Evolutionary conservation across 2,329 filamentous ascomycete genomes (phyloP), one percentile per base, ranked within the genome.

Genomic region (Exserohilum turcica): DNA sequence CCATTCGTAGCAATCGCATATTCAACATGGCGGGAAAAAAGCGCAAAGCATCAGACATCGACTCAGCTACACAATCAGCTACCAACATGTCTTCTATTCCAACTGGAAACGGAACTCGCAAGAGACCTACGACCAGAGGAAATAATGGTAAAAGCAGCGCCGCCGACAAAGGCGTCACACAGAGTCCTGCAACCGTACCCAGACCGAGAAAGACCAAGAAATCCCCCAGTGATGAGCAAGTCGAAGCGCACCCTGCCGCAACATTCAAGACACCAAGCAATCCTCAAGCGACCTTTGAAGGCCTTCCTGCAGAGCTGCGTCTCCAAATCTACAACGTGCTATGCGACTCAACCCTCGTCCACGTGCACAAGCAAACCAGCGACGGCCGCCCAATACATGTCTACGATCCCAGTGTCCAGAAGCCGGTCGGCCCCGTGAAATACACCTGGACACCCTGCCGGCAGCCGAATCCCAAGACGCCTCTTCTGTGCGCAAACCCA

Each of bases 401-500:
- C 7, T 24, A 5, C 4, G 21, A n/a, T n/a, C n/a, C n/a, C n/a
- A n/a, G n/a, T n/a, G n/a, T n/a, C n/a, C n/a, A n/a, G n/a, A n/a
- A n/a, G n/a, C n/a, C n/a, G n/a, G n/a, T 13, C 18, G 10, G 18
- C 19, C 10, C 3, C 4, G 13, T n/a, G 4, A 37, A 37, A 6
- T 37, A 12, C 18, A 5, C 9, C 2, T 37, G 35, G 35, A 37
- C 35, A 6, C 49, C 56, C 3, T 65, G 64, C 43, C 53, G 48
- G n/a, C 27, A 13, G 27, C 8, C 52, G 9, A 52, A 57, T 35
- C 38, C 57, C 2, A 38, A 16, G 15, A 55, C 16, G 12, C 47
- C 57, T 1, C 46, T 64, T 2, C 56, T 65, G 16, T 67, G 63
- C 46, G 54, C 54, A n/a, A 63, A 64, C 40, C 64, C 64, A 29